Base-by-base conservation (phyloP, 805 yeast species). In the Zygoascus tannicola region DNA sequence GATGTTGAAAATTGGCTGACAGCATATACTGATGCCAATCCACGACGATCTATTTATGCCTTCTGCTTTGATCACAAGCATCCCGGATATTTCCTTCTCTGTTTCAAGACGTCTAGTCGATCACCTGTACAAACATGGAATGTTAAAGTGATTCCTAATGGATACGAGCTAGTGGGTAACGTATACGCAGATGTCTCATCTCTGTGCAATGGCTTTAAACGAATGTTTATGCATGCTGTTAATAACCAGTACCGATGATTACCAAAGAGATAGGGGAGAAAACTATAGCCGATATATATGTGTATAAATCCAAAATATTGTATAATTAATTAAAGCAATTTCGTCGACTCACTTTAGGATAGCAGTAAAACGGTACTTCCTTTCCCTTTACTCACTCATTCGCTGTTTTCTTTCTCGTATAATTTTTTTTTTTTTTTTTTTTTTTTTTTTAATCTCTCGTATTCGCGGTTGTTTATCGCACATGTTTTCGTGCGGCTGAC, bases 181-280 rank as follows among this genome's bases (percentile, higher is more conserved):
- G 74, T 78, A 22, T 92, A 92, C 60, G 90, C 95, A n/a, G 87
- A 83, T 62, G 87, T 90, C 71, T 78, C 78, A 50, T 76, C 81
- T 46, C 72, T 92, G 56, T 84, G 95, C 68, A 92, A 92, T 57
- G 99, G 99, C 15, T 92, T 92, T 78, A 92, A 92, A 70, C 82
- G 80, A 49, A 52, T 65, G 49, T 57, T 52, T 36, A 44, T 41
- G 46, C 48, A 45, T 26, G 39, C 36, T 34, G 34, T 44, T 38
- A 37, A 40, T n/a, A 37, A 21, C 19, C 40, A 32, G 30, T 26
- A 26, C 30, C 7, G 30, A 26, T 26, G 30, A 26, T 26, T n/a
- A n/a, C n/a, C n/a, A n/a, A n/a, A n/a, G n/a, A n/a, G n/a, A n/a
- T n/a, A n/a, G n/a, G n/a, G n/a, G n/a, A n/a, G n/a, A n/a, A n/a